A percentile compares a stretch with the other conserved stretches of the same genome.
These are phyloP conservation scores for Citrus reticulata DNA, from an alignment of 345 rosid species.

Conservation along the genomic window DNA sequence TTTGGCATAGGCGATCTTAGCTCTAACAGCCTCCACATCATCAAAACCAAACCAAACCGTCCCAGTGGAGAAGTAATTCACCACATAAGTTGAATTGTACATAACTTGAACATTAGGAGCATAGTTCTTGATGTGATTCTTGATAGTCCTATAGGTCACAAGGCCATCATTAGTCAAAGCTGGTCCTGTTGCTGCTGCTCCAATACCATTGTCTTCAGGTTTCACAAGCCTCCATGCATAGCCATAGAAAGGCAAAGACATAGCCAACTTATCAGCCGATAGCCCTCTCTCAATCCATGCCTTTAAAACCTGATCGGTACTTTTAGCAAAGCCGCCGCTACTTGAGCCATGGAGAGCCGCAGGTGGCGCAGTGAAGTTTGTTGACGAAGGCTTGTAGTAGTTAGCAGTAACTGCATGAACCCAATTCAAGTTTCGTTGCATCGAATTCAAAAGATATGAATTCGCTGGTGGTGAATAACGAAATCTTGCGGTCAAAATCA, in stretches of 20 bases:
- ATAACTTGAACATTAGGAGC: not conserved
- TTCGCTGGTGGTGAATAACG: too few species aligned
- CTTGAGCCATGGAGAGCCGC: slow-evolving; percentile 22
- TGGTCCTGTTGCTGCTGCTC: slow-evolving; percentile 19
- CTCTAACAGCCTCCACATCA: slow-evolving; percentile 33
- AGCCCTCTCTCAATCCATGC: slow-evolving; percentile 10
- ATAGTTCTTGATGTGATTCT: slow-evolving; percentile 20
- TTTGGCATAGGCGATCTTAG: slow-evolving; percentile 39
- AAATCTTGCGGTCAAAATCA: too few species aligned
- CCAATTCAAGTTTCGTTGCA: too few species aligned
- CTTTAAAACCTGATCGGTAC: slow-evolving; percentile 10
- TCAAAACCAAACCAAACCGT: slow-evolving; percentile 42
- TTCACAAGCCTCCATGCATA: slow-evolving; percentile 10
- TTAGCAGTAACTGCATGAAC: too few species aligned
- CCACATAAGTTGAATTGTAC: slow-evolving; percentile 36
- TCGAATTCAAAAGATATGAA: too few species aligned
- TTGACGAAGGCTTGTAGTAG: not conserved
- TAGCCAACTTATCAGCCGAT: slow-evolving; percentile 9
- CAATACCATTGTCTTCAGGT: not conserved
- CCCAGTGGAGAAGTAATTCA: slow-evolving; percentile 21
- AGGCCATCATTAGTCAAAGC: slow-evolving; percentile 2
- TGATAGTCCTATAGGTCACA: slow-evolving; percentile 18
- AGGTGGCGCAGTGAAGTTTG: slow-evolving; percentile 11
- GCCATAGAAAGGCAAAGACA: slow-evolving; percentile 18
- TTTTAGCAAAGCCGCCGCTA: not conserved